These are phyloP conservation scores for Colletotrichum phormii DNA, from an alignment of 2,329 filamentous ascomycete genomes.

Conservation along the genomic window DNA sequence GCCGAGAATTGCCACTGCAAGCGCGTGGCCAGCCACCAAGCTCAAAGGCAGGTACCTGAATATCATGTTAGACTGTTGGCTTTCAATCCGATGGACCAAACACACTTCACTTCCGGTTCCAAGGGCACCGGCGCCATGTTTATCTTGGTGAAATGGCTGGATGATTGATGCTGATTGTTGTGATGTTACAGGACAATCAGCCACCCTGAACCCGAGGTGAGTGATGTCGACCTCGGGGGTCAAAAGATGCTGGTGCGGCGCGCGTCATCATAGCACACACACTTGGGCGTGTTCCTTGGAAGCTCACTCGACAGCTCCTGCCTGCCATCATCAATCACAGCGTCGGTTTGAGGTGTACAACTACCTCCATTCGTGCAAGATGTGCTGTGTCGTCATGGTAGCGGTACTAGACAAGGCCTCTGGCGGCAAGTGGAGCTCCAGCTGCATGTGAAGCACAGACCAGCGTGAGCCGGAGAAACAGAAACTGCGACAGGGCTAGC, in stretches of 20 bases:
- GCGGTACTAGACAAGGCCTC: conserved; percentile 10
- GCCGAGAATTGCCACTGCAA: conserved; percentile 37
- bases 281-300: conserved; percentile 23
- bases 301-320: conserved; percentile 18
- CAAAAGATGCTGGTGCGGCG: conserved; percentile 3
- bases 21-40: conserved; percentile 38
- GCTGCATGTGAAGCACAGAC: conserved; percentile 7
- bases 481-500: conserved; percentile 15
- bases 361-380: conserved; percentile 9
- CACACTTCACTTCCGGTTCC: conserved; percentile 40
- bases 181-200: neutral
- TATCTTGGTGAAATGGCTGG: neutral
- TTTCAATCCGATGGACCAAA: neutral
- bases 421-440: neutral
- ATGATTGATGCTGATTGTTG: neutral
- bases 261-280: conserved; percentile 33
- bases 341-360: conserved; percentile 5
- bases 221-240: conserved; percentile 1
- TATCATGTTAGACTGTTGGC: conserved; percentile 31
- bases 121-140: conserved; percentile 43
- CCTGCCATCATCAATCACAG: conserved; percentile 1
- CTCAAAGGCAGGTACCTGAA: conserved; percentile 34
- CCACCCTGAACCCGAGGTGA: neutral
- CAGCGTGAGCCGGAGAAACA: conserved; percentile 29
- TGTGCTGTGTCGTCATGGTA: conserved; percentile 10